These are phyloP conservation scores for Kodamaea laetipori DNA, from an alignment of 805 yeast species.

Conservation along the genomic window DNA sequence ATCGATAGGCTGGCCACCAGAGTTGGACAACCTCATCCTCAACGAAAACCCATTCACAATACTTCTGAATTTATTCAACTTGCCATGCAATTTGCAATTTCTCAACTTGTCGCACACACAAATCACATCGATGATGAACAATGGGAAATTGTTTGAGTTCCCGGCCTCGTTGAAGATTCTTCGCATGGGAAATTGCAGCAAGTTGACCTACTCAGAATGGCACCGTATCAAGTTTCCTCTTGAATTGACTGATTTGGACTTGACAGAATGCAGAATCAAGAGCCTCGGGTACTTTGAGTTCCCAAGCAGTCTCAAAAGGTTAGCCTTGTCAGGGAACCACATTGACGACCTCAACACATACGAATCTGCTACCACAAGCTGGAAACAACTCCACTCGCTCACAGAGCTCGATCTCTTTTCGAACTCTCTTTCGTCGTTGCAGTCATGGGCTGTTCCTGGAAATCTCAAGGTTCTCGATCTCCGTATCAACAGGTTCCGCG, in stretches of 20 bases:
- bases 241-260: constrained; percentile 22
- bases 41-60: constrained; percentile 26
- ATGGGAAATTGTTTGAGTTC: constrained; percentile 23
- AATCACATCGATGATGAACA: constrained; percentile 19
- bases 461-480: constrained; percentile 27
- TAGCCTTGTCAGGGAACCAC: constrained; percentile 29
- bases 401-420: constrained; percentile 25
- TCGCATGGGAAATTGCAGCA: constrained; percentile 23
- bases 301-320: constrained; percentile 23
- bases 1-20: constrained; percentile 26
- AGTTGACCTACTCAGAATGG: constrained; percentile 12
- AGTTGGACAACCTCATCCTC: constrained; percentile 23
- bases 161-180: constrained; percentile 28
- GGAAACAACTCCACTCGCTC: constrained; percentile 29
- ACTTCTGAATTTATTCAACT: constrained; percentile 18
- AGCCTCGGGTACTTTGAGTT: constrained; percentile 25
- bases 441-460: constrained; percentile 16
- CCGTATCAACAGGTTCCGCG: constrained; percentile 22
- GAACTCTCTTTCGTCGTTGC: constrained; percentile 24
- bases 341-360: constrained; percentile 25
- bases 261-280: constrained; percentile 27
- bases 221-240: constrained; percentile 26
- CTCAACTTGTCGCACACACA: constrained; percentile 30
- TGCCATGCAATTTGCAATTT: constrained; percentile 25
- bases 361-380: constrained; percentile 16